phyloP scores from a whole-genome alignment of 352 stramenopile genomes.

The Phytophthora foliorum region DNA sequence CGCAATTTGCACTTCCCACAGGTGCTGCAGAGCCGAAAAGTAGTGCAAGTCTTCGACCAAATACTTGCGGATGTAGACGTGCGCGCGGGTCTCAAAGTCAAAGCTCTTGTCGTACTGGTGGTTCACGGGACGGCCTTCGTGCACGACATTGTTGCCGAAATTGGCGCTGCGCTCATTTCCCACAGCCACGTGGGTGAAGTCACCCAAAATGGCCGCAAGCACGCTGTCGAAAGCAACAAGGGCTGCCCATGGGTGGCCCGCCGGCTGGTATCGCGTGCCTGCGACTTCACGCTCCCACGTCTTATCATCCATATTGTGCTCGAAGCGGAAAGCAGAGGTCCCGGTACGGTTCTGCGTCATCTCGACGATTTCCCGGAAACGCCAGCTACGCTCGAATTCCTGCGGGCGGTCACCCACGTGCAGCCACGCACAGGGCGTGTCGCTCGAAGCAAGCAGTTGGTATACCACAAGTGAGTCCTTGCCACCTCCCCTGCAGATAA shows the following conservation, averaged over 20 bases:
- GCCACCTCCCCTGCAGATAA: conserved; percentile 35
- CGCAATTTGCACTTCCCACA: conserved; percentile 59
- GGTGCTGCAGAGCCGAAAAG: conserved; percentile 52
- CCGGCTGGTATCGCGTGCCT: conserved; percentile 38
- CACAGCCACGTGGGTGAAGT: conserved; percentile 47
- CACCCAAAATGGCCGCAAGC: conserved; percentile 38
- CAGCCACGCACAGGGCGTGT: conserved; percentile 42
- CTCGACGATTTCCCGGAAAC: conserved; percentile 38
- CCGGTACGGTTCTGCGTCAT: conserved; percentile 39
- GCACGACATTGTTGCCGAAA: conserved; percentile 47
- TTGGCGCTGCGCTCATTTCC: conserved; percentile 57
- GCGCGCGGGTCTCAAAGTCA: conserved; percentile 40
- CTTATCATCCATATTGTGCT: conserved; percentile 46
- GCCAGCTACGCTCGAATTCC: conserved; percentile 48
- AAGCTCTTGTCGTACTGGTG: conserved; percentile 67
- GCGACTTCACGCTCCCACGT: conserved; percentile 39
- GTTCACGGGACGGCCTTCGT: conserved; percentile 46
- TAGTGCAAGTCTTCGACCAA: conserved; percentile 51
- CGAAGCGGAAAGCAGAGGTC: conserved; percentile 33
- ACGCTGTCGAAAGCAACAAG: conserved; percentile 54
- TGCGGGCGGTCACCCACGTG: conserved; percentile 46
- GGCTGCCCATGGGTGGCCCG: conserved; percentile 49
- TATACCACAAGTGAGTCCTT: conserved; percentile 54
- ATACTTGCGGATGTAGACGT: conserved; percentile 50
- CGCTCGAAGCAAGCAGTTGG: conserved; percentile 35